These are phyloP conservation scores for Picochlorum sp. DNA, from an alignment of 139 green algal genomes.

Conservation along the genomic window DNA sequence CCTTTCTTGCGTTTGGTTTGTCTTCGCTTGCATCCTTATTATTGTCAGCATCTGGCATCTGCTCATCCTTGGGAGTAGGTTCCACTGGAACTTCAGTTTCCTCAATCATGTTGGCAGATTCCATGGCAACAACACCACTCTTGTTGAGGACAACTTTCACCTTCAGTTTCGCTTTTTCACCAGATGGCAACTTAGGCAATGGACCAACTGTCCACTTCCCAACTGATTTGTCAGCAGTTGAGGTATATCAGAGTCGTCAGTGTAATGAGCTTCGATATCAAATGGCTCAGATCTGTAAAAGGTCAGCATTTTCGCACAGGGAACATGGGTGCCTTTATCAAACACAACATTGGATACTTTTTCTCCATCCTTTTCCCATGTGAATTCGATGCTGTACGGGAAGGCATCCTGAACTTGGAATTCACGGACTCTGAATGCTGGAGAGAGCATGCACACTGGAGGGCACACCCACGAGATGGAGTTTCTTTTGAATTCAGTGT, in stretches of 20 bases:
- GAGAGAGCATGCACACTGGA: constrained; percentile 97
- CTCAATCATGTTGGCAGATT: constrained; percentile 68
- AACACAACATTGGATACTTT: constrained; percentile 55
- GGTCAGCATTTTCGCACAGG: constrained; percentile 84
- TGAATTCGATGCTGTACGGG: constrained; percentile 73
- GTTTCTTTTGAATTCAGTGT: constrained; percentile 96
- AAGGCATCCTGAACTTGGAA: constrained; percentile 90
- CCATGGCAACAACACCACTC: constrained; percentile 75
- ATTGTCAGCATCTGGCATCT: constrained; percentile 13
- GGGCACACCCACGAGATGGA: constrained; percentile 78
- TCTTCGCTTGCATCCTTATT: constrained; percentile 20
- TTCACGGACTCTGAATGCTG: constrained; percentile 92
- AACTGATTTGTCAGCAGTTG: constrained; percentile 30
- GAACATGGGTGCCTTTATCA: constrained; percentile 60
- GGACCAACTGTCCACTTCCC: constrained; percentile 30
- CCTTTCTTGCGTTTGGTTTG: constrained; percentile 7
- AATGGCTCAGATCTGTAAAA: constrained; percentile 70
- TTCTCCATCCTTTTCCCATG: constrained; percentile 76
- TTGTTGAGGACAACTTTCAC: constrained; percentile 79
- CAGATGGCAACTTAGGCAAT: constrained; percentile 23
- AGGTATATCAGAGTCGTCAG: constrained; percentile 49
- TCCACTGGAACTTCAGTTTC: constrained; percentile 70
- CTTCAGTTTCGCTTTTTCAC: constrained; percentile 78
- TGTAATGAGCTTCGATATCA: constrained; percentile 60
- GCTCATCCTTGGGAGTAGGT: constrained; percentile 2